A percentile compares a stretch with the other conserved stretches of the same genome.
Conservation (phyloP, 2,329 filamentous ascomycete genomes). For the Colletotrichum melonis region DNA sequence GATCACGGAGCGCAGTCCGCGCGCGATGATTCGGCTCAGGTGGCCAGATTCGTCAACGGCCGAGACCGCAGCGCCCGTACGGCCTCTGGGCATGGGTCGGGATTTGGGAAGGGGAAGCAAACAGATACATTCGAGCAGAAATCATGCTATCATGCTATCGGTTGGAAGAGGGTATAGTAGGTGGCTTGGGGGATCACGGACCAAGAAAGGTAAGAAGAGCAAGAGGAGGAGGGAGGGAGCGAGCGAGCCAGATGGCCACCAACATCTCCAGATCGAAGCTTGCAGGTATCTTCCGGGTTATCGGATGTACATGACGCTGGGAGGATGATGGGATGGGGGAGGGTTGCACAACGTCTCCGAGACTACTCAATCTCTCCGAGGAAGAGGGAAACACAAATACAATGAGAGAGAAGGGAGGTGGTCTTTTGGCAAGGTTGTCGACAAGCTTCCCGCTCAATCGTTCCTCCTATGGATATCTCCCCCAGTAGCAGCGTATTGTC, state of each 20-base stretch:
- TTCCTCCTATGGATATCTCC: not conserved
- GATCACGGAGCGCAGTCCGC: not conserved
- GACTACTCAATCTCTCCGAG: not conserved
- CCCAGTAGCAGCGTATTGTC: not conserved
- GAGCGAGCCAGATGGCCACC: not conserved
- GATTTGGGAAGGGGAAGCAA: not conserved
- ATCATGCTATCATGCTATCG: not conserved
- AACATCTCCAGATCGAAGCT: not conserved
- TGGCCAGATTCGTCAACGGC: not conserved
- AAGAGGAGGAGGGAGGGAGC: not conserved
- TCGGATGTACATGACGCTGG: not conserved
- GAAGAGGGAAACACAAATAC: not conserved
- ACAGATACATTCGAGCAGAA: not conserved
- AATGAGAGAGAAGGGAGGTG: not conserved
- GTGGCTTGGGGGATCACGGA: no score
- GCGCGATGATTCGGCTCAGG: not conserved
- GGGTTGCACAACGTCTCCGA: not conserved
- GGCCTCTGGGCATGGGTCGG: not conserved
- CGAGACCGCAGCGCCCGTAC: not conserved
- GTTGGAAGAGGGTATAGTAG: not conserved
- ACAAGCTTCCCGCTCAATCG: not conserved
- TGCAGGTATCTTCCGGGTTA: not conserved
- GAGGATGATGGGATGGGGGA: not conserved
- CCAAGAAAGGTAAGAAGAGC: not conserved
- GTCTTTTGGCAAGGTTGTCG: not conserved